Evolutionary conservation across 148 eudicot species (phyloP), one percentile per base, ranked within the genome.

Genomic region (Vaccinium myrtillus): DNA sequence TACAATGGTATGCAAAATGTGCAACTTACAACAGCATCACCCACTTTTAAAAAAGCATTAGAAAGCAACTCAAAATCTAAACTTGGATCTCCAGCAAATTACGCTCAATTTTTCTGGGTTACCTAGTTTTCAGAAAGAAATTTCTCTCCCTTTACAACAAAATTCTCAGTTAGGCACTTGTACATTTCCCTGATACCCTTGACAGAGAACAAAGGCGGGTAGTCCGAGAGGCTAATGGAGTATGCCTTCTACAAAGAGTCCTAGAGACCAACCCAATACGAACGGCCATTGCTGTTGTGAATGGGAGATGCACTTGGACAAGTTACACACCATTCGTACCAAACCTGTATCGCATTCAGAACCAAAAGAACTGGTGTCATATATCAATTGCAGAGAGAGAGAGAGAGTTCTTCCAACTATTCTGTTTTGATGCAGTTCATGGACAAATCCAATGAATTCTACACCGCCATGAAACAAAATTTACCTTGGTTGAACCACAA

Each of bases 251-350:
- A 73, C 2, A 1, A 9, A 21, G 6, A n/a, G 27, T 79, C 67
- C 84, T 90, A 95, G 21, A 97, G 94, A 76, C 99, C 99, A 54
- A 95, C 99, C 99, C 99, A 97, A 85, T 95, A 94, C 6, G 99
- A 97, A 58, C 99, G 96, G 6, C 99, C 99, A 80, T 92, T 94
- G 81, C 87, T 85, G 87, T 97, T 97, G 87, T 97, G 99, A 78
- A 97, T 88, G 14, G 99, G 93, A 65, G 94, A 88, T 49, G 94
- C 54, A 8, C 85, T 80, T 23, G 99, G 98, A 61, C 92, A 90
- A 9, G 91, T 85, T 46, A 95, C 93, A 83, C 91, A 92, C 99
- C 99, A 97, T 83, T 97, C 99, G 4, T 97, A 97, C 99, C 99
- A 97, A 81, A 97, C 99, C 98, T 96, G 88, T 81, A 75, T 74